These are phyloP conservation scores for Cryptococcus hybrid DNA, from an alignment of 1,284 basidiomycete genomes.

Conservation along the genomic window DNA sequence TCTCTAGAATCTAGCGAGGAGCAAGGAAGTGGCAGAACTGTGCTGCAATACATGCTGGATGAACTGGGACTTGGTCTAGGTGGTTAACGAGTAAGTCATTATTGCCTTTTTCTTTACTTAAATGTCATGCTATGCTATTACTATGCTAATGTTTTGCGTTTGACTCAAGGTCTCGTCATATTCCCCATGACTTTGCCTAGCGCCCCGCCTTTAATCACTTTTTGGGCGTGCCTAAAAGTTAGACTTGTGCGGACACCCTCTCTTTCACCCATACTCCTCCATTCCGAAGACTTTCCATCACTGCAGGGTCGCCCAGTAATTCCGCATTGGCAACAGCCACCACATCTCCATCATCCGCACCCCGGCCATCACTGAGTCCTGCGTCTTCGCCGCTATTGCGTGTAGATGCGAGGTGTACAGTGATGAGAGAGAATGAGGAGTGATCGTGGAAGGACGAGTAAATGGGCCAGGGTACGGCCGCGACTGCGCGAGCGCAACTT, in stretches of 20 bases:
- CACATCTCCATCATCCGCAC: slow-evolving; percentile 14
- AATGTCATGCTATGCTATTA: too few relatives aligned
- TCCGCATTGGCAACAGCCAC: slow-evolving; percentile 60
- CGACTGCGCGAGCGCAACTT: slow-evolving; percentile 54
- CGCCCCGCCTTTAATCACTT: slow-evolving; percentile 54
- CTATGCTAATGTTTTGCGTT: too few relatives aligned
- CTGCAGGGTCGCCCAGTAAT: slow-evolving; percentile 53
- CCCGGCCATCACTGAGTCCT: slow-evolving; percentile 50
- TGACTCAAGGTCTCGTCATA: slow-evolving; percentile 5
- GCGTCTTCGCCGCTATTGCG: slow-evolving; percentile 61
- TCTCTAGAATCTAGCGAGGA: too few relatives aligned
- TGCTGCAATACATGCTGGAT: too few relatives aligned
- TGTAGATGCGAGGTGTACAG: slow-evolving; percentile 73
- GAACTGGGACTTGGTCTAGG: too few relatives aligned
- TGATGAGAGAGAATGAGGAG: slow-evolving; percentile 69
- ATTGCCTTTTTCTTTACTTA: too few relatives aligned
- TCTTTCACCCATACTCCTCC: slow-evolving; percentile 56
- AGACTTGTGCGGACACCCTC: slow-evolving; percentile 70
- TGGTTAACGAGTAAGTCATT: too few relatives aligned
- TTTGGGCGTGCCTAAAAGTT: slow-evolving; percentile 80
- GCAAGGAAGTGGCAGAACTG: too few relatives aligned
- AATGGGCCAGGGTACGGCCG: slow-evolving; percentile 64
- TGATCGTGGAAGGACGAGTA: slow-evolving; percentile 79
- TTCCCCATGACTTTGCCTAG: slow-evolving; percentile 18
- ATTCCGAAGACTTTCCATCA: slow-evolving; percentile 49